These are phyloP conservation scores for Drechslerella dactyloides DNA, from an alignment of 2,329 filamentous ascomycete genomes.

Conservation along the genomic window DNA sequence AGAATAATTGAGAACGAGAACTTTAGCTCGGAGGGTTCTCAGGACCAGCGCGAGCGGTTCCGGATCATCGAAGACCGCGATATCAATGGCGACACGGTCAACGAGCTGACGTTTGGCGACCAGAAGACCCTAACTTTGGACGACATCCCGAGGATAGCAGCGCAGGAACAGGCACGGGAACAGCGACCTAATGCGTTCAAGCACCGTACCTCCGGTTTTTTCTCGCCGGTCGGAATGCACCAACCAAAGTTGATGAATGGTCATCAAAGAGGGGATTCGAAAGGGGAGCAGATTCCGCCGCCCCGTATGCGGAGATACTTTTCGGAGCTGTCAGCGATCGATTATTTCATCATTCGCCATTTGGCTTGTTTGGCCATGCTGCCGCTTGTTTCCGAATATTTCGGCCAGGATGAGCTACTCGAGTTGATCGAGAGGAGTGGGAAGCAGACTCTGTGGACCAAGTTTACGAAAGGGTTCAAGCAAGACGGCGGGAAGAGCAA, in stretches of 20 bases:
- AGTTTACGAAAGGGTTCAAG: conserved; percentile 95
- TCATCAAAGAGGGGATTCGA: conserved; percentile 69
- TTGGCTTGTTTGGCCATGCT: conserved; percentile 95
- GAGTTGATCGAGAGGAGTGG: conserved; percentile 92
- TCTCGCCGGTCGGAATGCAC: conserved; percentile 59
- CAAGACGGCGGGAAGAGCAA: conserved; percentile 74
- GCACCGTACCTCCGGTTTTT: conserved; percentile 62
- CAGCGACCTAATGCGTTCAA: conserved; percentile 81
- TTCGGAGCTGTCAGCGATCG: conserved; percentile 89
- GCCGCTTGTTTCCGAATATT: conserved; percentile 84
- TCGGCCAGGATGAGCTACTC: conserved; percentile 90
- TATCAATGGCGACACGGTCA: conserved; percentile 70
- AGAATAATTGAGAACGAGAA: conserved; percentile 86
- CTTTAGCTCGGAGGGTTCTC: conserved; percentile 64
- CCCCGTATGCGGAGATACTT: conserved; percentile 77
- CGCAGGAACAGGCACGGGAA: conserved; percentile 91
- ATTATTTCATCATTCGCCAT: conserved; percentile 97
- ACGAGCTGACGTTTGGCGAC: conserved; percentile 84
- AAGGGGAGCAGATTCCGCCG: conserved; percentile 64
- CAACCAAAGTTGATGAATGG: conserved; percentile 73
- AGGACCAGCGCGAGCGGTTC: conserved; percentile 66
- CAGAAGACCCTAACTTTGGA: conserved; percentile 92
- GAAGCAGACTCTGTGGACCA: conserved; percentile 92
- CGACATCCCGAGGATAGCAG: conserved; percentile 94
- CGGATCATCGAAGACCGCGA: conserved; percentile 83